Evolutionary conservation across 2,329 filamentous ascomycete species (phyloP).

Genomic region (Aspergillus transmontanensis): DNA sequence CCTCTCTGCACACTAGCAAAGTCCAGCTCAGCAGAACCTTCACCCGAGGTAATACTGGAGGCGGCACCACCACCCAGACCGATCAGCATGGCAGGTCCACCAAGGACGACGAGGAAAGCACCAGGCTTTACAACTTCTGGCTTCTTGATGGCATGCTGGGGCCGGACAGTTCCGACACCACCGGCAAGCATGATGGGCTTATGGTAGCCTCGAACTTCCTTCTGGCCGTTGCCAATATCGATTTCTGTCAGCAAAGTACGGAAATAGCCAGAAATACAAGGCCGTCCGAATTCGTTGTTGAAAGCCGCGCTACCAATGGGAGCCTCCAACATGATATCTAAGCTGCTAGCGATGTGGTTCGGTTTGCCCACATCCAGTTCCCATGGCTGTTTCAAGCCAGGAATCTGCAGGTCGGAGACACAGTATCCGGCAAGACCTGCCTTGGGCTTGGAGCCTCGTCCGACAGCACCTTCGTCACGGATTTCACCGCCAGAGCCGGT

Average conservation of each 20-base stretch:
- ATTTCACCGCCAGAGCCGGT: slow-evolving; percentile 96
- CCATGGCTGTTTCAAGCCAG: slow-evolving; percentile 81
- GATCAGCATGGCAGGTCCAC: slow-evolving; percentile 96
- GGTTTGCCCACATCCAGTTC: slow-evolving; percentile 89
- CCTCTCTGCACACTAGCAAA: slow-evolving; percentile 97
- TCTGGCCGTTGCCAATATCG: slow-evolving; percentile 60
- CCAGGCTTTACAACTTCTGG: slow-evolving; percentile 77
- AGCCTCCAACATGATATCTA: slow-evolving; percentile 97
- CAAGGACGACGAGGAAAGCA: slow-evolving; percentile 89
- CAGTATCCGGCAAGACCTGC: slow-evolving; percentile 90
- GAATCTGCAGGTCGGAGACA: slow-evolving; percentile 91
- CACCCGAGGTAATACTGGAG: slow-evolving; percentile 84
- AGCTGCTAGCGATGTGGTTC: slow-evolving; percentile 85
- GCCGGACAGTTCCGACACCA: slow-evolving; percentile 87
- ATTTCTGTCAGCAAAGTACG: slow-evolving; percentile 79
- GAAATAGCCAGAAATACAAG: slow-evolving; percentile 87
- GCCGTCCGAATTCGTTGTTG: slow-evolving; percentile 97
- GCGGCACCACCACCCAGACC: slow-evolving; percentile 94
- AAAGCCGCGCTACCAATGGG: slow-evolving; percentile 93
- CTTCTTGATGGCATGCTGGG: slow-evolving; percentile 86
- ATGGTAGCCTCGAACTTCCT: slow-evolving; percentile 86
- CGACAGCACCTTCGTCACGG: slow-evolving; percentile 91
- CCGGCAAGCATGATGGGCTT: slow-evolving; percentile 99
- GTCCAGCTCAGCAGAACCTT: slow-evolving; percentile 88
- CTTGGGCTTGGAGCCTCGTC: slow-evolving; percentile 88